Base-by-base conservation (phyloP, 306 rosid species). In the Prunus fruticosa region DNA sequence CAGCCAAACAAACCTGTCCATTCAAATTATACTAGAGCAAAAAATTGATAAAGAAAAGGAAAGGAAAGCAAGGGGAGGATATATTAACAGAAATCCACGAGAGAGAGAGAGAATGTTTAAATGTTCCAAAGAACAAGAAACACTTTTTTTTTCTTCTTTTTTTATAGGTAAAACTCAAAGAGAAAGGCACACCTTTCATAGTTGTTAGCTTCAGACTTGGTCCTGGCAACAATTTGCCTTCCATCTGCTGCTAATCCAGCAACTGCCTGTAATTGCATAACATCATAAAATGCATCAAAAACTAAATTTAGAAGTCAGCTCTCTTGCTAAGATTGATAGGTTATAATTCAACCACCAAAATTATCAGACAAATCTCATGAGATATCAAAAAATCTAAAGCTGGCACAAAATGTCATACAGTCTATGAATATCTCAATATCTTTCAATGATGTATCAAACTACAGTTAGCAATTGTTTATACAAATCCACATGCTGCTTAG, bases 161-260 rank as follows among this genome's bases (percentile, higher is more conserved):
- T 38, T 38, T 6, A 7, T 38, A 6, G 43, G 43, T 2, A 34
- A 52, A 56, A 52, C 65, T 27, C 80, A 67, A 76, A 6, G 67
- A 3, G 49, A 20, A 38, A 50, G 47, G 67, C 63, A 86, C 81
- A 93, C 98, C 92, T 92, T 83, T 92, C 93, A 34, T 92, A 95
- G 77, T 87, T 95, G 67, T 84, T 87, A 18, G 97, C 97, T 88
- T 95, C 99, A 72, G 97, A 84, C 86, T 92, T 88, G 27, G 91
- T 83, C 79, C 91, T 69, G 56, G 91, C 86, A 65, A 88, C 91
- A 65, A 88, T 85, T 77, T 88, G 89, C 81, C 91, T 83, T 6
- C 91, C 91, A 65, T 88, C 91, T 11, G 91, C 91, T 18, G 89
- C 91, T 57, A 88, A 79, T 76, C 91, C 91, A 12, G 89, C 99